Evolutionary conservation across 169 alveolate genomes (phyloP).

Genomic region (Ichthyophthirius multifiliis): DNA sequence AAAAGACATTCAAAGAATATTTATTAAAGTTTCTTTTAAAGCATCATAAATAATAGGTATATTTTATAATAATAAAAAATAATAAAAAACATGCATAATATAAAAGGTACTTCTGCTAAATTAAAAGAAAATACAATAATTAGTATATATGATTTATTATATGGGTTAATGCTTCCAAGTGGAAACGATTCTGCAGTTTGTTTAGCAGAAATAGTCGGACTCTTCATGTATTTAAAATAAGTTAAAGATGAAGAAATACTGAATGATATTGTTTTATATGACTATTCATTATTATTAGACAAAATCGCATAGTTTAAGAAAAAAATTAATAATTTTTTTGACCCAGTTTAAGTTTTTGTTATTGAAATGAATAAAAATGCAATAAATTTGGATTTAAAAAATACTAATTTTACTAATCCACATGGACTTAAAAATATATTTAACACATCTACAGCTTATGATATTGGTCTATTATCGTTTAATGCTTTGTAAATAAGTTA

Average conservation of each 20-base stretch:
- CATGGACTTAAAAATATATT: background rate
- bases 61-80: background rate
- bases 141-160: constrained; percentile 66
- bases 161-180: constrained; percentile 78
- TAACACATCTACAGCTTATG: background rate
- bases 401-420: background rate
- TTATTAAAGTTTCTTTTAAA: constrained; percentile 45
- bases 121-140: constrained; percentile 51
- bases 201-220: constrained; percentile 67
- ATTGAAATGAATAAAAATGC: background rate
- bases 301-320: too few relatives aligned
- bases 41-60: constrained; percentile 49
- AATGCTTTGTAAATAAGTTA: background rate
- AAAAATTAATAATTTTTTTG: too few relatives aligned
- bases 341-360: too few relatives aligned
- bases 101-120: constrained; percentile 61
- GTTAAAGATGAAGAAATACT: constrained; percentile 1
- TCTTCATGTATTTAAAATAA: background rate
- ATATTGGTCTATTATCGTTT: background rate
- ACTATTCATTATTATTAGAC: background rate
- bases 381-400: background rate
- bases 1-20: constrained; percentile 41
- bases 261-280: background rate
- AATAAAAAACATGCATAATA: background rate
- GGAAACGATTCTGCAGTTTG: constrained; percentile 81